phyloP scores from a whole-genome alignment of 805 yeast genomes.

The Yueomyces sp. region DNA sequence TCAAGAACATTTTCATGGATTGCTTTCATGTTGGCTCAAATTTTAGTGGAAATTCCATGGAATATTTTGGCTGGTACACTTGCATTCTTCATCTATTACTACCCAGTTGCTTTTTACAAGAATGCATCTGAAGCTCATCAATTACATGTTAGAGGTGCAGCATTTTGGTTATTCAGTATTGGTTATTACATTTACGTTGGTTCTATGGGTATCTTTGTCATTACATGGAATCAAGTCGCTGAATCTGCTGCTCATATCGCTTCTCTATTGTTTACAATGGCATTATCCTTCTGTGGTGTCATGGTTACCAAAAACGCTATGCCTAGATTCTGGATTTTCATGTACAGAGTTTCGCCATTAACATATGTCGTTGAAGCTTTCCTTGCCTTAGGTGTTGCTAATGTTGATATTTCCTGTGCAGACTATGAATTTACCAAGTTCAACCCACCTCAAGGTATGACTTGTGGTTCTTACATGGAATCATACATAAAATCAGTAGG shows the following conservation, averaged over 20 bases:
- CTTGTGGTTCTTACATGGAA: slow-evolving; percentile 45
- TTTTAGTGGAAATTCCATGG: slow-evolving; percentile 57
- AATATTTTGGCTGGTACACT: slow-evolving; percentile 47
- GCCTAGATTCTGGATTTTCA: slow-evolving; percentile 73
- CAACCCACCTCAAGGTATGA: slow-evolving; percentile 39
- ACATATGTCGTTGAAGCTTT: slow-evolving; percentile 51
- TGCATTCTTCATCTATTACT: slow-evolving; percentile 50
- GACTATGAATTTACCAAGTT: slow-evolving; percentile 34
- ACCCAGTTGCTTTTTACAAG: slow-evolving; percentile 55
- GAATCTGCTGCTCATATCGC: slow-evolving; percentile 55
- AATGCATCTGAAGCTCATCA: slow-evolving; percentile 44
- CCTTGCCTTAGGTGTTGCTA: slow-evolving; percentile 43
- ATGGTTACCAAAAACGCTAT: slow-evolving; percentile 42
- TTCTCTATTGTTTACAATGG: slow-evolving; percentile 44
- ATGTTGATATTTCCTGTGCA: slow-evolving; percentile 35
- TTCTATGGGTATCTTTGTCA: slow-evolving; percentile 44
- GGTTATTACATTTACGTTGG: slow-evolving; percentile 43
- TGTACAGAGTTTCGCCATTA: slow-evolving; percentile 67
- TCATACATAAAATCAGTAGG: slow-evolving; percentile 23
- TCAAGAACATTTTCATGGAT: slow-evolving; percentile 60
- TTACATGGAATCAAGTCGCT: slow-evolving; percentile 45
- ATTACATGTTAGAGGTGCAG: slow-evolving; percentile 41
- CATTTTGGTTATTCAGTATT: slow-evolving; percentile 32
- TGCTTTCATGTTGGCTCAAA: slow-evolving; percentile 48
- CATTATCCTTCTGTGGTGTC: slow-evolving; percentile 69